Evolutionary conservation across 257 asterid genomes (phyloP).

Genomic region (Nicotiana noctiflora): DNA sequence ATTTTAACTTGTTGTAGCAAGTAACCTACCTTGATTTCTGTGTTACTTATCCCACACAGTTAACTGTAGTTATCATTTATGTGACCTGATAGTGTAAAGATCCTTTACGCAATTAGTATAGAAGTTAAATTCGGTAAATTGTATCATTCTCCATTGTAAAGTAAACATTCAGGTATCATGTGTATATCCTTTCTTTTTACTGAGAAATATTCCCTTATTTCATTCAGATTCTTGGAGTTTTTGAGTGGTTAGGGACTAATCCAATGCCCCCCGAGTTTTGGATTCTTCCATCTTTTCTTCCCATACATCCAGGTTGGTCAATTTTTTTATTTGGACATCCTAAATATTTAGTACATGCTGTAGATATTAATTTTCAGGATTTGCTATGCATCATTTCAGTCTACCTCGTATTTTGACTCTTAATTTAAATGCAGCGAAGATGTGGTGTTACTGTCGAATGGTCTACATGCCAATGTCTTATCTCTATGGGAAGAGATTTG

Average conservation of each 20-base stretch:
- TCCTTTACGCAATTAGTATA: neutral
- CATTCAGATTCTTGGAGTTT: conserved; percentile 54
- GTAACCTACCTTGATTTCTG: neutral
- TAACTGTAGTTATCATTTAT: too few relatives aligned
- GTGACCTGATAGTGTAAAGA: neutral
- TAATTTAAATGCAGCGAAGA: conserved; percentile 43
- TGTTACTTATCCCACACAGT: neutral
- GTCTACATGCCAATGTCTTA: conserved; percentile 84
- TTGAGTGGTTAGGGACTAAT: conserved; percentile 66
- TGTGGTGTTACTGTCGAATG: conserved; percentile 78
- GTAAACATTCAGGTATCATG: neutral
- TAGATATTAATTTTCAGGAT: neutral
- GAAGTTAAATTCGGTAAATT: neutral
- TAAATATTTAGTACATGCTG: neutral
- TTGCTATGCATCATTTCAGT: neutral
- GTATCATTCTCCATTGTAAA: neutral
- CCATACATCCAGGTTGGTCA: conserved; percentile 66
- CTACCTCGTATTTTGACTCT: neutral
- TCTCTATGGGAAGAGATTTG: conserved; percentile 65
- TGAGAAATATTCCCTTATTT: neutral
- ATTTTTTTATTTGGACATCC: neutral
- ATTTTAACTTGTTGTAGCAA: neutral
- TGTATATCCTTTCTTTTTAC: neutral
- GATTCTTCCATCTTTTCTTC: conserved; percentile 69
- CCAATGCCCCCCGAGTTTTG: conserved; percentile 84